Base-by-base conservation (phyloP, 805 yeast genomes). In the Pichia nakasei region DNA sequence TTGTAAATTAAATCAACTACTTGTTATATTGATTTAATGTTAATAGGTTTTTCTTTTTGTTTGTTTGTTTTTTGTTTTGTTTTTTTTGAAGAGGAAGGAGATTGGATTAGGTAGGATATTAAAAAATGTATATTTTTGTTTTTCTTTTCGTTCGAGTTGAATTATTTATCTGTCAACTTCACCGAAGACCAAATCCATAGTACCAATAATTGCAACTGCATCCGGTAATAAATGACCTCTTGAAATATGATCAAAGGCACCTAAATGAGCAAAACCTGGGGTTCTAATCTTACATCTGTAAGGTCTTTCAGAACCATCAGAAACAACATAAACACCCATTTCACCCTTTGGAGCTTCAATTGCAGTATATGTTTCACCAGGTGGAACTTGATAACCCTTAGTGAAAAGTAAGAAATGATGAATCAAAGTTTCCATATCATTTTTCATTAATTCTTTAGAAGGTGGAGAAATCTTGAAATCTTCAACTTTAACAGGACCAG, bases 261-360 rank as follows among this genome's bases (percentile, higher is more conserved):
- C 93, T 60, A 86, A 72, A 67, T 85, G 94, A 33, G 95, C 88
- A 62, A 86, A 86, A 37, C 95, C 95, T 39, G 95, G 95, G n/a
- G 94, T 88, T 68, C 95, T 81, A 58, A 86, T 85, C 71, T 85
- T 85, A 72, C 95, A 85, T 68, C 88, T 79, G 70, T 86, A 86
- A 31, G 95, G 95, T 65, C 93, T 77, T 69, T 86, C 95, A 47
- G 83, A 67, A 44, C 95, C 95, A 67, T 86, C 95, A 53, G 88
- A 78, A 45, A 86, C 94, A 42, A 86, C 80, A 59, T 81, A 86
- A 44, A 85, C 94, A 48, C 85, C 95, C 93, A 86, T 84, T 67
- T 86, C 95, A 62, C 95, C 95, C 76, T 86, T 86, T 63, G 95
- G 95, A 21, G 95, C 95, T 69, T 86, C 95, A 53, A 86, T 85